phyloP scores from a whole-genome alignment of 179 eudicot species.

The Sideroxylon spinosum region DNA sequence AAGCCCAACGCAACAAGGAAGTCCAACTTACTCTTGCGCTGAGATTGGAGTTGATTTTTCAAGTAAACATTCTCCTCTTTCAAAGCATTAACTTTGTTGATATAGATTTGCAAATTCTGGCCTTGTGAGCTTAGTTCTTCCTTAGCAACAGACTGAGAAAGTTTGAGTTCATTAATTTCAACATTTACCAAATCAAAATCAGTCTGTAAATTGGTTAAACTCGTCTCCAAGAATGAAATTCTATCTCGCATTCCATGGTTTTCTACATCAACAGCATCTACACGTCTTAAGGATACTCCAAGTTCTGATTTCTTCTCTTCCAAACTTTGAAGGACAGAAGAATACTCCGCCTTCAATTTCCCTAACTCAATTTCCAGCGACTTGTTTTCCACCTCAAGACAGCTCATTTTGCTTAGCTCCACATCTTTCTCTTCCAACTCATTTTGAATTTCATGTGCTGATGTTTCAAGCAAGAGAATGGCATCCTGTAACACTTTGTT shows the following conservation, averaged over 20 bases:
- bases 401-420: conserved; percentile 29
- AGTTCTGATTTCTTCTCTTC: conserved; percentile 40
- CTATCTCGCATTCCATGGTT: conserved; percentile 33
- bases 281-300: conserved; percentile 19
- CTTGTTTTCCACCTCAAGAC: conserved; percentile 41
- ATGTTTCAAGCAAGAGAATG: conserved; percentile 20
- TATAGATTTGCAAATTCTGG: conserved; percentile 40
- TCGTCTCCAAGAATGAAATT: conserved; percentile 31
- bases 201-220: conserved; percentile 30
- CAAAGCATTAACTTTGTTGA: conserved; percentile 25
- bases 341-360: conserved; percentile 31
- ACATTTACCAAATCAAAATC: conserved; percentile 33
- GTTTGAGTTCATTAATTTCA: conserved; percentile 28
- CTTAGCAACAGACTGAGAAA: conserved; percentile 30
- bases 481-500: conserved; percentile 28
- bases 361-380: conserved; percentile 27
- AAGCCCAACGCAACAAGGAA: conserved; percentile 27
- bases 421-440: conserved; percentile 31
- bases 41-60: conserved; percentile 37
- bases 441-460: conserved; percentile 27
- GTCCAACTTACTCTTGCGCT: conserved; percentile 22
- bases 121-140: conserved; percentile 36
- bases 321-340: conserved; percentile 31
- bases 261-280: conserved; percentile 21
- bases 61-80: conserved; percentile 44